Evolutionary conservation across 352 stramenopile genomes (phyloP).

Genomic region (Globisporangium acanthophoron): DNA sequence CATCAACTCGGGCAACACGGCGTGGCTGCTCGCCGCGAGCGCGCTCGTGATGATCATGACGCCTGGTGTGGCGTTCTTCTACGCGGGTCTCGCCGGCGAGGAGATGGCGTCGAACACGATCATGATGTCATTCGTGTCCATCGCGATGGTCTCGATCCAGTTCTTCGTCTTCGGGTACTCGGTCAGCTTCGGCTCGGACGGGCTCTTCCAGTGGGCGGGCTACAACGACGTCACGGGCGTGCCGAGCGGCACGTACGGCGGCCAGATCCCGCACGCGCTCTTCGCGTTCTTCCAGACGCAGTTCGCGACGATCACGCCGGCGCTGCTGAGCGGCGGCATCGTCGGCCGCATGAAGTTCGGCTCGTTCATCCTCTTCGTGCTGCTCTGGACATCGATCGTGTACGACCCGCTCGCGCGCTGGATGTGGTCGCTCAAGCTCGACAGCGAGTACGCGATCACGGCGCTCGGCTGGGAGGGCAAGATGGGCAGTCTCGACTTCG

Average conservation of each 20-base stretch:
- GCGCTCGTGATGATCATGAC: constrained; percentile 73
- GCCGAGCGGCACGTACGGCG: constrained; percentile 46
- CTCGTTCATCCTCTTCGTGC: constrained; percentile 67
- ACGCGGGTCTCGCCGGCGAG: constrained; percentile 64
- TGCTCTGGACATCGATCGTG: constrained; percentile 79
- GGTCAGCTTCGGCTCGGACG: constrained; percentile 49
- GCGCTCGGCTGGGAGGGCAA: constrained; percentile 60
- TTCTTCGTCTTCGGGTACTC: constrained; percentile 79
- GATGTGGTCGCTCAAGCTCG: constrained; percentile 77
- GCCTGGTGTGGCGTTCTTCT: constrained; percentile 70
- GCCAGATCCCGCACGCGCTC: constrained; percentile 56
- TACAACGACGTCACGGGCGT: constrained; percentile 51
- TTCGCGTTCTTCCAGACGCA: constrained; percentile 82
- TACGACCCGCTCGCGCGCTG: constrained; percentile 83
- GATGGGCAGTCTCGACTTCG: constrained; percentile 77
- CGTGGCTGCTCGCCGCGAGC: constrained; percentile 50
- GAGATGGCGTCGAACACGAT: constrained; percentile 78
- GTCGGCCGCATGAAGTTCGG: constrained; percentile 83
- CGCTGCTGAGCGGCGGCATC: constrained; percentile 68
- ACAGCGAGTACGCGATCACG: constrained; percentile 34
- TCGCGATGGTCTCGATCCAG: constrained; percentile 76
- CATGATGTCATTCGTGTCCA: constrained; percentile 74
- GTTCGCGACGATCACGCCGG: constrained; percentile 79
- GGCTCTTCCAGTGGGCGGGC: constrained; percentile 47
- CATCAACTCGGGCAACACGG: constrained; percentile 51